These are phyloP conservation scores for Ganoderma boninense DNA, from an alignment of 1,284 basidiomycete species.

Conservation along the genomic window DNA sequence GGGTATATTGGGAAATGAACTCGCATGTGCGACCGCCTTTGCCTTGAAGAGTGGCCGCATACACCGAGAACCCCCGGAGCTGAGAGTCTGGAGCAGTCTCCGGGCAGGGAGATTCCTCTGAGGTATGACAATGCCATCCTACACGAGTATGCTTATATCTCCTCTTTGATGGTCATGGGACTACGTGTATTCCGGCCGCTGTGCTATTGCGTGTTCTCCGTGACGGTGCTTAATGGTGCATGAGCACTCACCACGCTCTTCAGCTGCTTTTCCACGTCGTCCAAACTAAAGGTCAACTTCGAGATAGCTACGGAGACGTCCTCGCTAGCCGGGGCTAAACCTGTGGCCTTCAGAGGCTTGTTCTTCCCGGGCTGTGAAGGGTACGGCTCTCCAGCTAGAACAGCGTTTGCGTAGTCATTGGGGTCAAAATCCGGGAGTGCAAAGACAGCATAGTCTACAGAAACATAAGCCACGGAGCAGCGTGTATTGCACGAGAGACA, in stretches of 20 bases:
- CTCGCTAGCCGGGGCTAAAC: conserved; percentile 74
- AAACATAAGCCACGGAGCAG: conserved; percentile 20
- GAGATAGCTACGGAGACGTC: conserved; percentile 89
- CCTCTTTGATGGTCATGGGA: neutral
- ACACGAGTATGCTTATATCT: neutral
- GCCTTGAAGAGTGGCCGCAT: neutral
- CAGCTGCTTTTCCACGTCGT: conserved; percentile 89
- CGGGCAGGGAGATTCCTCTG: neutral
- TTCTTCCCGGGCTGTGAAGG: conserved; percentile 48
- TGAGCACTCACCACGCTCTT: conserved; percentile 74
- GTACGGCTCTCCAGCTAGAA: conserved; percentile 83
- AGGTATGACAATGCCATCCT: neutral
- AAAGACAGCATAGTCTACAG: conserved; percentile 74
- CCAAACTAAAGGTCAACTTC: conserved; percentile 84
- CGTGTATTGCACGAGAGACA: conserved; percentile 19
- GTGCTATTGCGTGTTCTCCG: neutral
- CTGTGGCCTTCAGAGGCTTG: conserved; percentile 45
- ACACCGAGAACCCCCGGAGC: neutral
- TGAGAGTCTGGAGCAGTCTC: neutral
- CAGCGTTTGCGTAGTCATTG: conserved; percentile 88
- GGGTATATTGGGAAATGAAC: neutral
- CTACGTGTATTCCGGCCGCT: neutral
- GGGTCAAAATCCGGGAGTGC: conserved; percentile 78
- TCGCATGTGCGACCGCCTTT: neutral
- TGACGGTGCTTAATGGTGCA: neutral